These are phyloP conservation scores for Echites panduratus DNA, from an alignment of 257 asterid genomes.

Conservation along the genomic window DNA sequence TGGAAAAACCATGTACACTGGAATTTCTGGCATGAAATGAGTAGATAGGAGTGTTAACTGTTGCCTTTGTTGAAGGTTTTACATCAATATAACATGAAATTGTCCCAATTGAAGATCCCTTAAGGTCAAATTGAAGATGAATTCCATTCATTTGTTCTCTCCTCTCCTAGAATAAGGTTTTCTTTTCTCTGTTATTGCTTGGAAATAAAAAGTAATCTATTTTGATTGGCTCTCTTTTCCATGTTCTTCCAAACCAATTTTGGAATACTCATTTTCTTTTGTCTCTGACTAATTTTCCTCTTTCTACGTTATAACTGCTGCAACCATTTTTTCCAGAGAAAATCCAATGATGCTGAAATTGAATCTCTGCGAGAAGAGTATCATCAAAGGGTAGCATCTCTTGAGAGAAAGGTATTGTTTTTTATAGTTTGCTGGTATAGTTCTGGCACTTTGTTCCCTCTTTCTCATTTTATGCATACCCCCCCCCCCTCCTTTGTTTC, in stretches of 20 bases:
- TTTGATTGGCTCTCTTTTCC: not conserved
- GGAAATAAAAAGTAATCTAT: not conserved
- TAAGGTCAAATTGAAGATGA: not conserved
- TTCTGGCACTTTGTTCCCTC: too few relatives aligned
- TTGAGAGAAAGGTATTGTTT: constrained; percentile 82
- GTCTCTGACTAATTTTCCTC: not conserved
- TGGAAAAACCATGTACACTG: not conserved
- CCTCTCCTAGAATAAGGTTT: not conserved
- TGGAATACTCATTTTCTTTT: not conserved
- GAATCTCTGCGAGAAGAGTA: constrained; percentile 94
- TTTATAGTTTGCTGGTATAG: not conserved
- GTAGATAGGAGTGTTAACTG: not conserved
- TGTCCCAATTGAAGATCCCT: not conserved
- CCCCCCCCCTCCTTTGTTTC: not conserved
- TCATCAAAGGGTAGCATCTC: constrained; percentile 81
- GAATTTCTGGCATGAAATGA: not conserved
- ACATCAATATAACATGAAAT: not conserved
- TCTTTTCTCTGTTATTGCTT: not conserved
- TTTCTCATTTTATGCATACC: not conserved
- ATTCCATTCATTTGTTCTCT: not conserved
- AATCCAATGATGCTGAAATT: constrained; percentile 76
- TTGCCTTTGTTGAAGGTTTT: not conserved
- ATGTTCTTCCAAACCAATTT: not conserved
- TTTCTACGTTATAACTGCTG: constrained; percentile 4
- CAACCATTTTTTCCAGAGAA: constrained; percentile 45